Evolutionary conservation across 2,329 filamentous ascomycete genomes (phyloP), one percentile per base, ranked within the genome.

Genomic region (Rutstroemia sp.): DNA sequence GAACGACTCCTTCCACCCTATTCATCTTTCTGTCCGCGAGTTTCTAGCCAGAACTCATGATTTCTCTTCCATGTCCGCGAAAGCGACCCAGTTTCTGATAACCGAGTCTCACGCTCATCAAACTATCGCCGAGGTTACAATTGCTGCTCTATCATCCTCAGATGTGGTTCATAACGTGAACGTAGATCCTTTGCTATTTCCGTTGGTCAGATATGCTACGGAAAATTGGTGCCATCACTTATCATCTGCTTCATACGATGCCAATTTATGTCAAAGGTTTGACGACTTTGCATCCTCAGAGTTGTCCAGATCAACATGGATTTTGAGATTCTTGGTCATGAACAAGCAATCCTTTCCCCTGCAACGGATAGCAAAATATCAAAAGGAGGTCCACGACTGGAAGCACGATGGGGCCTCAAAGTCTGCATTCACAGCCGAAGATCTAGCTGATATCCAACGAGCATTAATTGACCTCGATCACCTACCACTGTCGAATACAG

Each of bases 201-300:
- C 53, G 17, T 8, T 55, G 1, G 27, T 34, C 7, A 50, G 10
- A 37, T 55, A 55, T 21, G 47, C 53, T 8, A 55, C 53, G 2
- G 53, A 55, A 9, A 55, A 45, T 5, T 55, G 53, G 53, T 55
- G 53, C 16, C 37, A 55, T 6, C 53, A 55, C 44, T 12, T 55
- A 25, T 50, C 53, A 1, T 55, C 47, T 9, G 38, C 53, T 6
- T 42, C 47, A 6, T 55, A 50, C 34, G 17, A 25, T 12, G 25
- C 30, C 4, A 21, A 25, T 5, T 12, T 55, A 14, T 27, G 38
- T 10, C 37, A 51, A 3, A 55, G 23, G 25, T n/a, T 50, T n/a
- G 19, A 44, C 19, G 23, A 6, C 5, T 55, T 55, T 16, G 27
- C 17, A 4, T 21, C 27, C 21, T 55, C 39, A 8, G 27, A 19